Evolutionary conservation across 1,284 basidiomycete species (phyloP).

Genomic region (Ustilago xerochloae): DNA sequence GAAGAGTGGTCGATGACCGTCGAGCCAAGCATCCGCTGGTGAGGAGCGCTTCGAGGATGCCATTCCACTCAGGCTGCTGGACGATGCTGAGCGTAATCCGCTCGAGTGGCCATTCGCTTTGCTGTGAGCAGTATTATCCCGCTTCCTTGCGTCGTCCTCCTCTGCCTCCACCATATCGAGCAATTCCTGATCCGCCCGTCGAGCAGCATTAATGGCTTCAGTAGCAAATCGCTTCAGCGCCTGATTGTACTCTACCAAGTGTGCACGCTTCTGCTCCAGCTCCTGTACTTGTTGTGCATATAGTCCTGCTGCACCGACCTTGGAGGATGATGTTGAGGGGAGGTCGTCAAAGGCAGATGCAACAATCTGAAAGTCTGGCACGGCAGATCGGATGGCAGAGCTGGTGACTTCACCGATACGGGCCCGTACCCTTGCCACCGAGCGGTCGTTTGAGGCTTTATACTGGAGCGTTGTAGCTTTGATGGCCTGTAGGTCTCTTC

Average conservation of each 20-base stretch:
- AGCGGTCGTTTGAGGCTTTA: slow-evolving; percentile 44
- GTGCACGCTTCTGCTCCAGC: slow-evolving; percentile 41
- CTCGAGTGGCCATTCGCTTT: slow-evolving; percentile 13
- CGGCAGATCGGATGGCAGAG: slow-evolving; percentile 41
- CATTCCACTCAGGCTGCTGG: slow-evolving; percentile 7
- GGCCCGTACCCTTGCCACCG: slow-evolving; percentile 39
- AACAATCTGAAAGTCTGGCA: slow-evolving; percentile 53
- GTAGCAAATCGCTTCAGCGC: slow-evolving; percentile 50
- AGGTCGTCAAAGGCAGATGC: slow-evolving; percentile 39
- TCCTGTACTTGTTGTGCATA: slow-evolving; percentile 52
- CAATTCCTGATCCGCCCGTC: slow-evolving; percentile 36
- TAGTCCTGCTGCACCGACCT: slow-evolving; percentile 6
- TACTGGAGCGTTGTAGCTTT: slow-evolving; percentile 52
- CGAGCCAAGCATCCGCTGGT: slow-evolving; percentile 31
- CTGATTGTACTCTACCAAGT: slow-evolving; percentile 50
- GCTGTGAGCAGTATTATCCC: background rate
- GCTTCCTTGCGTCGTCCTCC: slow-evolving; percentile 36
- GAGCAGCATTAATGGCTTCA: slow-evolving; percentile 49
- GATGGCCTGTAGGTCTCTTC: slow-evolving; percentile 44
- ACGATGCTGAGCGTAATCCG: slow-evolving; percentile 17
- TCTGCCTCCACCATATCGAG: slow-evolving; percentile 45
- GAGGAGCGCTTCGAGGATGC: slow-evolving; percentile 4
- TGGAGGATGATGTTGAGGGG: slow-evolving; percentile 14
- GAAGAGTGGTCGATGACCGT: slow-evolving; percentile 37
- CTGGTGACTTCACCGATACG: slow-evolving; percentile 53